A percentile compares a stretch with the other conserved stretches of the same genome.
Evolutionary conservation across 2,329 filamentous ascomycete genomes (phyloP).

Genomic region (Berkeleyomyces rouxiae): DNA sequence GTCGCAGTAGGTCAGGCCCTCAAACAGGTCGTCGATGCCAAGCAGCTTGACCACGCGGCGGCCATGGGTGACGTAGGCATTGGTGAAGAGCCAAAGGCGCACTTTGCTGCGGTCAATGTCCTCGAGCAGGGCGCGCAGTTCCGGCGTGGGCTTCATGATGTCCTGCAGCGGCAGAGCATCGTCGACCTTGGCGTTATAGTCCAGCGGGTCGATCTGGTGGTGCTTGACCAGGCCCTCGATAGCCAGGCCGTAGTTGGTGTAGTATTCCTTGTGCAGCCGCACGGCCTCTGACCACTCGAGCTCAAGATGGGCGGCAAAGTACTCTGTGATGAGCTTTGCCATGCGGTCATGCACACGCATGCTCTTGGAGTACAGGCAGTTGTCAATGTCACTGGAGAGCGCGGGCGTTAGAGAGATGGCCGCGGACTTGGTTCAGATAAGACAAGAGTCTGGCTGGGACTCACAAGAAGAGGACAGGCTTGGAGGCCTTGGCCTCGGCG

Average conservation of each 20-base stretch:
- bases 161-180: slow-evolving; percentile 79
- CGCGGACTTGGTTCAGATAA: background rate
- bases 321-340: slow-evolving; percentile 59
- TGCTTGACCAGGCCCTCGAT: slow-evolving; percentile 88
- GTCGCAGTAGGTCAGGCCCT: slow-evolving; percentile 89
- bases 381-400: slow-evolving; percentile 78
- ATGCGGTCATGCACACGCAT: slow-evolving; percentile 77
- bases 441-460: slow-evolving; percentile 9
- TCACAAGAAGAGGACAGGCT: slow-evolving; percentile 30
- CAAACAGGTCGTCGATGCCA: slow-evolving; percentile 74
- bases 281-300: slow-evolving; percentile 64
- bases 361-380: slow-evolving; percentile 84
- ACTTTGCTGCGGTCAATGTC: slow-evolving; percentile 75
- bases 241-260: slow-evolving; percentile 88
- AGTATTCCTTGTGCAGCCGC: slow-evolving; percentile 78
- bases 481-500: slow-evolving; percentile 16
- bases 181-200: slow-evolving; percentile 89
- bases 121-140: slow-evolving; percentile 58
- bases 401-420: background rate
- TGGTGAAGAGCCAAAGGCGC: slow-evolving; percentile 86
- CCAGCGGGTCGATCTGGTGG: slow-evolving; percentile 86
- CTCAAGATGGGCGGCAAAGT: slow-evolving; percentile 52
- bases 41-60: slow-evolving; percentile 67
- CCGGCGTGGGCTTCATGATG: slow-evolving; percentile 63
- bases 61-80: slow-evolving; percentile 83